Percentiles rank a stretch among this genome's conserved stretches.
phyloP scores from a whole-genome alignment of 306 rosid genomes.

The Gillenia trifoliata region DNA sequence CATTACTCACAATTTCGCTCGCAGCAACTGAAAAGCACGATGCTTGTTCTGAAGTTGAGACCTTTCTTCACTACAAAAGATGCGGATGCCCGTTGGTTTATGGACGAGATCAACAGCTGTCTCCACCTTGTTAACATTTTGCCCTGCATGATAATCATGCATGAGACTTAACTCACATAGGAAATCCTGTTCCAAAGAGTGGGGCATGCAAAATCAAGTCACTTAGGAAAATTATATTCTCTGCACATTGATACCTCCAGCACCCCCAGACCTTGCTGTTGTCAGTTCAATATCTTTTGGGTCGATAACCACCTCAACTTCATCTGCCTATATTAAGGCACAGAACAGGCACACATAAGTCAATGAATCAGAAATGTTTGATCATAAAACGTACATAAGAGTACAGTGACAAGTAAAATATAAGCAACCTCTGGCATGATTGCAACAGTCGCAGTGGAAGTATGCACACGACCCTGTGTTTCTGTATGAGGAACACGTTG shows the following conservation, averaged over 20 bases:
- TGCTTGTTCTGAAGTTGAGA: constrained; percentile 78
- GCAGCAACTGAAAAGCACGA: constrained; percentile 89
- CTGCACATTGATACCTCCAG: constrained; percentile 73
- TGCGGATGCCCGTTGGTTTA: constrained; percentile 96
- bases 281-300: constrained; percentile 95
- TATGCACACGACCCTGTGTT: constrained; percentile 94
- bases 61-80: constrained; percentile 97
- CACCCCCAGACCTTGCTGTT: constrained; percentile 97
- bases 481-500: constrained; percentile 99
- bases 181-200: constrained; percentile 5
- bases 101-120: constrained; percentile 94
- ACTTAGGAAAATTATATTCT: constrained; percentile 11
- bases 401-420: constrained; percentile 1
- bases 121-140: constrained; percentile 98
- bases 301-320: constrained; percentile 88
- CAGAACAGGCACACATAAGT: constrained; percentile 16
- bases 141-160: constrained; percentile 58
- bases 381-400: constrained; percentile 8
- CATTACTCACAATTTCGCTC: constrained; percentile 87
- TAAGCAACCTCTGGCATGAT: constrained; percentile 96
- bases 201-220: constrained; percentile 15
- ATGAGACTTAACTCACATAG: constrained; percentile 22
- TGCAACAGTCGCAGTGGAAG: constrained; percentile 98
- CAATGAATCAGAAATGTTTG: constrained; percentile 6
- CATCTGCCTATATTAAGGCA: constrained; percentile 69